phyloP scores from a whole-genome alignment of 495 filamentous ascomycete species.

The Oidiodendron maius region DNA sequence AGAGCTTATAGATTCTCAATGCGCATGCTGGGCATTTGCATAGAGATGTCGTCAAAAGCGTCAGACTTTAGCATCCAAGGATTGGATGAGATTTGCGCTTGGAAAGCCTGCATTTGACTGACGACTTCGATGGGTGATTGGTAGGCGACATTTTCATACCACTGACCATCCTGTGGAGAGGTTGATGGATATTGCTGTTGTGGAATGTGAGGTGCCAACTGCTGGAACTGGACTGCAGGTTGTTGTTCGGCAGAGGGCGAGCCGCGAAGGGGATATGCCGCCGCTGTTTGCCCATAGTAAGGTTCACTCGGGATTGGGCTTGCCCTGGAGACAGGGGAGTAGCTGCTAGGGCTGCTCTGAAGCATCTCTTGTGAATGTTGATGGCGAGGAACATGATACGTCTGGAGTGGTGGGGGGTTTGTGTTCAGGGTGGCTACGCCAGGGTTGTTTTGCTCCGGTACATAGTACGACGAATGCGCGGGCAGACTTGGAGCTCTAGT shows the following conservation, averaged over 20 bases:
- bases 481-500: slow-evolving; percentile 22
- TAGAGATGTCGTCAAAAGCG: slow-evolving; percentile 33
- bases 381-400: slow-evolving; percentile 39
- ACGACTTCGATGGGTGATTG: slow-evolving; percentile 38
- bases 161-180: slow-evolving; percentile 27
- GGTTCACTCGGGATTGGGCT: slow-evolving; percentile 38
- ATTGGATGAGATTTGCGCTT: slow-evolving; percentile 27
- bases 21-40: slow-evolving; percentile 41
- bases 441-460: slow-evolving; percentile 45
- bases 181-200: slow-evolving; percentile 24
- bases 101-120: slow-evolving; percentile 29
- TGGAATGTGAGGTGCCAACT: slow-evolving; percentile 24
- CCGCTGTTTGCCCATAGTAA: slow-evolving; percentile 37
- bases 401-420: slow-evolving; percentile 30
- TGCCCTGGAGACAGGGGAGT: slow-evolving; percentile 38
- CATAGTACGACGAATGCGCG: slow-evolving; percentile 28
- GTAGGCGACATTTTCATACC: slow-evolving; percentile 37
- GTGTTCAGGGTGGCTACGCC: slow-evolving; percentile 49
- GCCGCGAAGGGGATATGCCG: slow-evolving; percentile 33
- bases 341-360: slow-evolving; percentile 40
- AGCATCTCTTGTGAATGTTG: slow-evolving; percentile 32
- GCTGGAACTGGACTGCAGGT: slow-evolving; percentile 15
- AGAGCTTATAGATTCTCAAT: slow-evolving; percentile 35
- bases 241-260: slow-evolving; percentile 32
- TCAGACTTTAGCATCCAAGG: slow-evolving; percentile 39